Evolutionary conservation across 139 green algal species (phyloP), one percentile per base, ranked within the genome.

Genomic region (Yamagishiella unicocca): DNA sequence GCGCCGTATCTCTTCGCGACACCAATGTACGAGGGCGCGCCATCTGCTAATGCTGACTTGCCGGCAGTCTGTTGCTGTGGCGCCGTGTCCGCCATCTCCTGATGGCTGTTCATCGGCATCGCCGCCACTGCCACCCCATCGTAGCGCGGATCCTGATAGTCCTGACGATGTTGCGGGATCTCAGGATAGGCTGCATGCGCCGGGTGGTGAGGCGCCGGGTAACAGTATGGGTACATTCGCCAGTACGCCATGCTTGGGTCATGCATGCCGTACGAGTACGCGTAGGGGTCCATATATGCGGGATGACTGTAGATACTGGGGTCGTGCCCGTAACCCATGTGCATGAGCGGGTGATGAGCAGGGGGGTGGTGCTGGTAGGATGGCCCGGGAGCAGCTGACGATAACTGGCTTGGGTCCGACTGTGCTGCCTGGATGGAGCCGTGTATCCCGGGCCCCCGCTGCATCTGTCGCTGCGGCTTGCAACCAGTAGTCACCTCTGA

Each of bases 201-300:
- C 6, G 62, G 29, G 62, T 71, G 55, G 27, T 74, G 66, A 33
- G 66, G 22, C 12, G 66, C 31, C 25, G n/a, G 22, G 66, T 74
- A 74, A 19, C 66, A 78, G 38, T 78, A 78, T 1, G 38, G 38
- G 70, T 78, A 78, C 70, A 78, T 78, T 10, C 70, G 9, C 70
- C 70, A 78, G 70, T 78, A 78, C 40, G 37, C 14, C 42, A 33
- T 33, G 24, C 70, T 35, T 21, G 70, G 70, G 40, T 78, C 70
- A 33, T 53, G 70, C 70, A 55, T 78, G 25, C 70, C 70, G 37
- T 78, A 78, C 70, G 70, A 35, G 27, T 78, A 78, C 38, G 70
- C 38, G 70, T 78, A 78, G 21, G 70, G 70, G 25, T 78, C 70
- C 38, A 78, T 55, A 27, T 78, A 78, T 14, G 70, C 38, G 38